Evolutionary conservation across 192 early-diverging fungal species (phyloP), one percentile per base, ranked within the genome.

Genomic region (Backusella liffmaniae): DNA sequence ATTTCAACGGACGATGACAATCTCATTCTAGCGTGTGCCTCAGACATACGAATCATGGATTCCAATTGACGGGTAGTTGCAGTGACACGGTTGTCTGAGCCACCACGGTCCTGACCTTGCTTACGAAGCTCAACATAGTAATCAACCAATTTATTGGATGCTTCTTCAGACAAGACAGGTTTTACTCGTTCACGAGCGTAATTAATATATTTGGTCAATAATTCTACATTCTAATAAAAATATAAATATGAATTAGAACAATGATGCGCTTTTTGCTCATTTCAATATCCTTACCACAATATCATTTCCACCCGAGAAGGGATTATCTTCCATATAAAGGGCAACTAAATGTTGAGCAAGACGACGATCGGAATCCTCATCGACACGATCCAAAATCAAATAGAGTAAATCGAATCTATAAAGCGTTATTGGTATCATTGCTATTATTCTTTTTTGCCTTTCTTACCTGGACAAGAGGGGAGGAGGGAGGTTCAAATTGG

Each of bases 21-120:
- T 32, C 97, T 85, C 94, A 98, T 92, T 66, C 91, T 89, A 70
- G 97, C 97, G 71, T 96, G 93, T 2, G 96, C 97, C 77, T 99
- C 97, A 15, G 95, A 77, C 81, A 99, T 87, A 66, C 97, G 93
- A 81, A 98, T 97, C 96, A 99, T 98, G 5, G 94, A 96, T 86
- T 98, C 98, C 9, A 98, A 88, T 82, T 98, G 96, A 65, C 97
- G 88, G 3, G 96, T 97, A 0, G 97, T 99, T 2, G 96, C 96
- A 0, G 96, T 95, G n/a, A 95, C 87, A 18, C 91, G 87, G 36
- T 89, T 89, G 39, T 76, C 82, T 23, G 79, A 74, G 15, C 81
- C 77, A 35, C 83, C 75, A 16, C 67, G 85, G 76, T 82, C 85
- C 74, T 80, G 86, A 0, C 96, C 97, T 70, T 92, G 82, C 72